Percentiles rank a stretch among this genome's conserved stretches.
phyloP scores from a whole-genome alignment of 1,284 basidiomycete genomes.

The Salmacisia buchloeana region DNA sequence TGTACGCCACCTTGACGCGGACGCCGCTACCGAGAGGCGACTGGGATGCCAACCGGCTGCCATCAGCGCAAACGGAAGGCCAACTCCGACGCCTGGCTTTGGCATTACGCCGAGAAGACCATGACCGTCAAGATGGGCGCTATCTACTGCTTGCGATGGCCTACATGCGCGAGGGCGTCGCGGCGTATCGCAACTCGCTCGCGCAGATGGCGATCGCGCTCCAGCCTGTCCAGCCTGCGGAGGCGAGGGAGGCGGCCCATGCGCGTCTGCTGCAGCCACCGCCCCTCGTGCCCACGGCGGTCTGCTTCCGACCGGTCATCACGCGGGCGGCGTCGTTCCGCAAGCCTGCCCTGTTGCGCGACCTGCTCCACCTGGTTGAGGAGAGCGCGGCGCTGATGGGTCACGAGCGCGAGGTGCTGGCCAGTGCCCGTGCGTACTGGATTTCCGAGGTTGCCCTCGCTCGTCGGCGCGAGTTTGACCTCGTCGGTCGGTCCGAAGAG shows the following conservation, averaged over 20 bases:
- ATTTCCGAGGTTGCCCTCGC: neutral
- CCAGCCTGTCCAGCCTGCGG: neutral
- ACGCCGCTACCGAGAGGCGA: conserved; percentile 21
- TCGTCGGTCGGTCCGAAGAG: too few species aligned
- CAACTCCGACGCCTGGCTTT: neutral
- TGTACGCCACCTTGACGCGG: neutral
- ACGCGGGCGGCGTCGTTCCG: conserved; percentile 18
- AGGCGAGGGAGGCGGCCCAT: conserved; percentile 5
- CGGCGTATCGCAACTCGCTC: conserved; percentile 18
- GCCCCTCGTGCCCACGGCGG: conserved; percentile 21
- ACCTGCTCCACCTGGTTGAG: conserved; percentile 3
- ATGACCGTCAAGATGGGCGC: conserved; percentile 22
- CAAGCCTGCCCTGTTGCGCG: conserved; percentile 19
- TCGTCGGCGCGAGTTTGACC: too few species aligned
- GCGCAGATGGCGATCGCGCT: conserved; percentile 19
- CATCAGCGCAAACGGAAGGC: neutral
- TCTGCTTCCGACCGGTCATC: conserved; percentile 28
- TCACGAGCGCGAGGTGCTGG: neutral
- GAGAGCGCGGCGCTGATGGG: neutral
- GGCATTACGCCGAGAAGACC: conserved; percentile 16
- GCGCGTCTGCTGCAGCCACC: conserved; percentile 25
- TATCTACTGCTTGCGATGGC: conserved; percentile 17
- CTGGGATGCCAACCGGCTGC: conserved; percentile 16
- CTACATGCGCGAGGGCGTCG: conserved; percentile 24
- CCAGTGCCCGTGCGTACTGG: neutral